Percentiles rank a stretch among this genome's conserved stretches.
Conservation (phyloP, 1,139 yeast species). For the Debaryomycetaceae sp. region DNA sequence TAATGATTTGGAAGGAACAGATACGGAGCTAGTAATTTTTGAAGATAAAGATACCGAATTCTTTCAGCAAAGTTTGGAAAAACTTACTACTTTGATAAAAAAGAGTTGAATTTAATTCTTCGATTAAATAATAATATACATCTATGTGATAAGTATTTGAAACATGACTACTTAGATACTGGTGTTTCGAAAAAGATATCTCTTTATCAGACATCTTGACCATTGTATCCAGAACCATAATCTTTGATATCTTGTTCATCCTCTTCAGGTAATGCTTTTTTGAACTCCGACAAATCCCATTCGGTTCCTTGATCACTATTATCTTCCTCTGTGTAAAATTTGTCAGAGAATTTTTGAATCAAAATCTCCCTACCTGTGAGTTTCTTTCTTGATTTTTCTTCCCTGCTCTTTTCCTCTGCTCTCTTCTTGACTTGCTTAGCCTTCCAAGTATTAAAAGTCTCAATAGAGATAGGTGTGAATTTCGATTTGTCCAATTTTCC, state of each 20-base stretch:
- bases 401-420: conserved; percentile 54
- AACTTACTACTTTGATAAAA: neutral
- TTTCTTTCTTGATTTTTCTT: conserved; percentile 43
- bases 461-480: conserved; percentile 85
- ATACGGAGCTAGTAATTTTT: conserved; percentile 35
- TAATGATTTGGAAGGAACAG: conserved; percentile 35
- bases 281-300: conserved; percentile 70
- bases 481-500: conserved; percentile 72
- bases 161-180: neutral
- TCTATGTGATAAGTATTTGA: neutral
- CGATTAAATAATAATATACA: neutral
- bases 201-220: conserved; percentile 21
- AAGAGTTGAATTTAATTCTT: neutral
- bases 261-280: conserved; percentile 43
- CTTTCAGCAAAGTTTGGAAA: conserved; percentile 14
- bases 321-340: conserved; percentile 47
- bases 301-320: conserved; percentile 53
- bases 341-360: conserved; percentile 70
- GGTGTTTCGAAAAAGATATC: conserved; percentile 1
- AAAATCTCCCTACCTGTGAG: conserved; percentile 82
- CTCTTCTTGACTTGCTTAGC: conserved; percentile 59
- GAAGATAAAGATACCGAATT: conserved; percentile 36
- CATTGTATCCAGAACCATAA: conserved; percentile 45
- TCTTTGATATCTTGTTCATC: conserved; percentile 45
- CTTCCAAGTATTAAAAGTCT: conserved; percentile 86